Evolutionary conservation across 192 early-diverging fungal species (phyloP).

Genomic region (Linnemannia schmuckeri): DNA sequence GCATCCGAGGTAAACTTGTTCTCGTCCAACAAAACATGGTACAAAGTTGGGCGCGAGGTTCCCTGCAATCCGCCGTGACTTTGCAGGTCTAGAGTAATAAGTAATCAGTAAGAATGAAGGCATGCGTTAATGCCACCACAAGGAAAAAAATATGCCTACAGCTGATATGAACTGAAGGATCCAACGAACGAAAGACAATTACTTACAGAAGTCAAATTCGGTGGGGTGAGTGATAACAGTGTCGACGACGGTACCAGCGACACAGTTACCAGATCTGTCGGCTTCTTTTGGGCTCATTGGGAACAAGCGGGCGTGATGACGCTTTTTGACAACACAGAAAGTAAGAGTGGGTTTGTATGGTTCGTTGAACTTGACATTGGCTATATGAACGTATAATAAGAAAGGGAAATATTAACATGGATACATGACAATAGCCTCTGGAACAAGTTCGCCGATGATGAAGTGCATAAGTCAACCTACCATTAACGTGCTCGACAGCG

Average conservation of each 20-base stretch:
- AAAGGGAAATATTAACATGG: background rate
- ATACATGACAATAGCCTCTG: too few species aligned
- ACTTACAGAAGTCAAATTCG: constrained; percentile 80
- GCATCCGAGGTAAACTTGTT: constrained; percentile 78
- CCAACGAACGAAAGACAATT: too few species aligned
- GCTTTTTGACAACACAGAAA: constrained; percentile 76
- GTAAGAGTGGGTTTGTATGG: constrained; percentile 81
- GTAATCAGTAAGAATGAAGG: background rate
- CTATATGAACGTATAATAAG: background rate
- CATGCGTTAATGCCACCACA: background rate
- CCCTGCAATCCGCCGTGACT: constrained; percentile 92
- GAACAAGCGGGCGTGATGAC: constrained; percentile 88
- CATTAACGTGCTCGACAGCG: constrained; percentile 17
- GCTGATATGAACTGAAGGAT: background rate
- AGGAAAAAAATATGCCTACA: background rate
- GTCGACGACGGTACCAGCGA: constrained; percentile 86
- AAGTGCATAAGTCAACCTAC: constrained; percentile 64
- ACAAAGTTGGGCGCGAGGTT: constrained; percentile 91
- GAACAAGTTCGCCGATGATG: constrained; percentile 6
- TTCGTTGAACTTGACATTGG: constrained; percentile 28
- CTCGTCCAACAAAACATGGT: constrained; percentile 89
- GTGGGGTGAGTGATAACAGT: constrained; percentile 76
- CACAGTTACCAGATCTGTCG: constrained; percentile 81
- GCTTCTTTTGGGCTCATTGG: constrained; percentile 65
- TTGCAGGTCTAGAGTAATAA: constrained; percentile 64